phyloP scores from a whole-genome alignment of 2,329 filamentous ascomycete genomes.

The Akanthomyces muscarius region DNA sequence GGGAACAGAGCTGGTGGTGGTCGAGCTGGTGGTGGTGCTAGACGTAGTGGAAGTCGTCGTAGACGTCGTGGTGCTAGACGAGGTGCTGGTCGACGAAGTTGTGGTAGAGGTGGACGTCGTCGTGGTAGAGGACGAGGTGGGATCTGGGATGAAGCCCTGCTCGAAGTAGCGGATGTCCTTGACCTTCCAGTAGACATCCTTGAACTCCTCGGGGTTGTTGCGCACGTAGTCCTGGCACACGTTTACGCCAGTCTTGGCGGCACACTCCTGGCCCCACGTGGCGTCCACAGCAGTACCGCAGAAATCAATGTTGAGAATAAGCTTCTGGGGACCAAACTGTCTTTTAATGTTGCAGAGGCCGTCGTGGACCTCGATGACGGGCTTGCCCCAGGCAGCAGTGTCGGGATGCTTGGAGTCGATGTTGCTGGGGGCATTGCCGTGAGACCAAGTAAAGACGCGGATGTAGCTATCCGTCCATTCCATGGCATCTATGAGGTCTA shows the following conservation, averaged over 20 bases:
- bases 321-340: constrained; percentile 27
- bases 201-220: constrained; percentile 33
- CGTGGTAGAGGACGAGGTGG: constrained; percentile 24
- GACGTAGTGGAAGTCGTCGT: neutral
- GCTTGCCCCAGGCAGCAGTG: constrained; percentile 26
- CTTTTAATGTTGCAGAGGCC: constrained; percentile 26
- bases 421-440: constrained; percentile 52
- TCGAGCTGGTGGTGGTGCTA: neutral
- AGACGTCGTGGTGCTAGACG: neutral
- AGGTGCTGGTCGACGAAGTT: constrained; percentile 9
- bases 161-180: constrained; percentile 35
- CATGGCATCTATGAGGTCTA: constrained; percentile 44
- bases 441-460: constrained; percentile 62
- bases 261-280: constrained; percentile 21
- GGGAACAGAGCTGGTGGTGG: neutral
- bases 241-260: constrained; percentile 21
- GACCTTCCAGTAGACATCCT: constrained; percentile 45
- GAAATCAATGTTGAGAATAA: constrained; percentile 25
- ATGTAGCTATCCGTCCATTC: constrained; percentile 60
- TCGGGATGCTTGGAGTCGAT: constrained; percentile 36
- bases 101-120: constrained; percentile 17
- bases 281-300: constrained; percentile 7
- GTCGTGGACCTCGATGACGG: constrained; percentile 23
- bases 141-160: constrained; percentile 17
- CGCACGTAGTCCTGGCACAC: constrained; percentile 37